phyloP scores from a whole-genome alignment of 2,329 filamentous ascomycete genomes.

The Ascochyta viciae-villosae region DNA sequence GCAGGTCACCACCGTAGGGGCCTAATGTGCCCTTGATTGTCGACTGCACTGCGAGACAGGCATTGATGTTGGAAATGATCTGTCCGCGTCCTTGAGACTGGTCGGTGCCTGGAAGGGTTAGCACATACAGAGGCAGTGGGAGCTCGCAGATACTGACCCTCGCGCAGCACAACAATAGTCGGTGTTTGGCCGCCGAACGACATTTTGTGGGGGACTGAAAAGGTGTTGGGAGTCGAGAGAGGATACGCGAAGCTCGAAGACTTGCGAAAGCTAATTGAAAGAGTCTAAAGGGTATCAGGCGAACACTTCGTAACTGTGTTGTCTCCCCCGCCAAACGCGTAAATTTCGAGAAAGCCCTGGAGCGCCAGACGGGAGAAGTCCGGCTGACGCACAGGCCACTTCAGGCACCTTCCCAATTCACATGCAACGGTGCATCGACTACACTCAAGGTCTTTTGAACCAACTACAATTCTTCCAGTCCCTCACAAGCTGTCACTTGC shows the following conservation, averaged over 20 bases:
- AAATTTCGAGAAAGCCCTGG: constrained; percentile 35
- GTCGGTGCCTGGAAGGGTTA: constrained; percentile 77
- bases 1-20: constrained; percentile 93
- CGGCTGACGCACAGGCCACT: constrained; percentile 4
- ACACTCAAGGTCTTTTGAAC: no score
- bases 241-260: constrained; percentile 37
- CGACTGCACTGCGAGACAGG: constrained; percentile 91
- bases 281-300: constrained; percentile 15
- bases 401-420: constrained; percentile 7
- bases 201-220: constrained; percentile 63
- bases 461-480: not conserved
- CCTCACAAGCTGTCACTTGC: not conserved
- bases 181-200: constrained; percentile 97
- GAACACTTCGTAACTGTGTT: constrained; percentile 33
- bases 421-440: not conserved
- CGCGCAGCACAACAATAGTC: constrained; percentile 97
- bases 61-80: constrained; percentile 97
- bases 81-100: constrained; percentile 96
- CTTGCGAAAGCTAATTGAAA: constrained; percentile 9
- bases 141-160: constrained; percentile 69
- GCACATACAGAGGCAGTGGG: constrained; percentile 16
- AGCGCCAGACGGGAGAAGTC: constrained; percentile 20
- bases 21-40: constrained; percentile 96
- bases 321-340: constrained; percentile 37
- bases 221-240: constrained; percentile 19